Conservation (phyloP, 495 filamentous ascomycete genomes). For the Trichoderma orchidacearum region DNA sequence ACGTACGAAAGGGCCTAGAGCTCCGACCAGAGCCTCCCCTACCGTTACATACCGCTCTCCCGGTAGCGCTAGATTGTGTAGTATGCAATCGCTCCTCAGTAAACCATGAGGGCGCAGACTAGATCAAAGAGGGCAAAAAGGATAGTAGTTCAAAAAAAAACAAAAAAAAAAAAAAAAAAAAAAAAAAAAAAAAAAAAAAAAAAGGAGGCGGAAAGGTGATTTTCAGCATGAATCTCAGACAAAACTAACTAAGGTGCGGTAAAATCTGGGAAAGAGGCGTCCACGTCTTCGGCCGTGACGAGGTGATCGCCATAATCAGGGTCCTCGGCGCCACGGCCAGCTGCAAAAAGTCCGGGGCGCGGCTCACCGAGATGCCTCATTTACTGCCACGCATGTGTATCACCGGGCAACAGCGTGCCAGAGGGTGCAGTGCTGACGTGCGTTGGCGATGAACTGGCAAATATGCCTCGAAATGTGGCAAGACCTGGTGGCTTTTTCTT, state of each 20-base stretch:
- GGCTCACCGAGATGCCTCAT: slow-evolving; percentile 1
- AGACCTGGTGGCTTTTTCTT: neutral
- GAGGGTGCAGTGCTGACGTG: neutral
- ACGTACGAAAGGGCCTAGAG: neutral
- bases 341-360: neutral
- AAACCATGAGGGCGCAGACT: too few relatives aligned
- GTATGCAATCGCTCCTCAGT: too few relatives aligned
- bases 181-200: neutral
- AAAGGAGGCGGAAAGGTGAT: neutral
- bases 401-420: neutral
- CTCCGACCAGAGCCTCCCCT: too few relatives aligned
- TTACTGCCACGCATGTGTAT: neutral
- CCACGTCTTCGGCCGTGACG: neutral
- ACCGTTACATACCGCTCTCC: too few relatives aligned
- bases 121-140: too few relatives aligned
- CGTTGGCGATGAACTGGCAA: neutral
- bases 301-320: neutral
- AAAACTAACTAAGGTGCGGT: too few relatives aligned
- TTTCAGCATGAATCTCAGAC: too few relatives aligned
- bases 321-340: neutral
- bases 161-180: too few relatives aligned
- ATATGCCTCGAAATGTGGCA: neutral
- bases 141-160: too few relatives aligned
- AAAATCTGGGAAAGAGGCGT: neutral
- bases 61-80: too few relatives aligned